Evolutionary conservation across 2,329 filamentous ascomycete species (phyloP), one percentile per base, ranked within the genome.

Genomic region (Xylaria hypoxylon): DNA sequence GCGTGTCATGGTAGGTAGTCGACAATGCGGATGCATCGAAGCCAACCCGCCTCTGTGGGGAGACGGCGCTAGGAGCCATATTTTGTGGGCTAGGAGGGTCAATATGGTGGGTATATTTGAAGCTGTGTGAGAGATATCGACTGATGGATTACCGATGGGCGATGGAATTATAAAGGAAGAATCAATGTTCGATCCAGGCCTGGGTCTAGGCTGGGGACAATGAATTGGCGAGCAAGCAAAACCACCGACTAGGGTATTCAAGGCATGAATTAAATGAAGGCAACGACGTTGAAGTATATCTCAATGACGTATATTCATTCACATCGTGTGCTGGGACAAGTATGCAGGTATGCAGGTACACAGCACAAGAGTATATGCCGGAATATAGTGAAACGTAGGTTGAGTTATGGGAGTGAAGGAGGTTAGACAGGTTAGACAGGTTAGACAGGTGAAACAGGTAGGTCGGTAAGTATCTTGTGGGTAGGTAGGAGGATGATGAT

Each of bases 1-100:
- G 84, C 1, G 92, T 95, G 78, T 97, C 93, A 75, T 97, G 91
- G 79, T 93, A 98, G 52, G 85, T 80, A 59, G 90, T 89, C 1
- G 92, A 96, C 57, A 97, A 80, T 19, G 87, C 81, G 48, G 84
- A 77, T 17, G 78, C 69, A 24, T 77, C 65, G 5, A 77, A 73
- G 26, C 71, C 69, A 2, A 72, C 67, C 42, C 82, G 79, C 67
- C 78, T 78, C 69, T 84, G 80, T 26, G 86, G 83, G 26, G 85
- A 84, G 70, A 88, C 75, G 70, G 86, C 85, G 68, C 78, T 84
- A 11, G 87, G 87, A 50, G 87, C 84, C 87, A 89, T 89, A 24
- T 17, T 53, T 2, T 13, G 11, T 26, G 5, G 17, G 3, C 2
- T 53, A 6, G 44, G 44, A 11, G n/a, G 35, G 11, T 67, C 4